Base-by-base conservation (phyloP, 345 rosid genomes). In the Cardamine resedifolia region DNA sequence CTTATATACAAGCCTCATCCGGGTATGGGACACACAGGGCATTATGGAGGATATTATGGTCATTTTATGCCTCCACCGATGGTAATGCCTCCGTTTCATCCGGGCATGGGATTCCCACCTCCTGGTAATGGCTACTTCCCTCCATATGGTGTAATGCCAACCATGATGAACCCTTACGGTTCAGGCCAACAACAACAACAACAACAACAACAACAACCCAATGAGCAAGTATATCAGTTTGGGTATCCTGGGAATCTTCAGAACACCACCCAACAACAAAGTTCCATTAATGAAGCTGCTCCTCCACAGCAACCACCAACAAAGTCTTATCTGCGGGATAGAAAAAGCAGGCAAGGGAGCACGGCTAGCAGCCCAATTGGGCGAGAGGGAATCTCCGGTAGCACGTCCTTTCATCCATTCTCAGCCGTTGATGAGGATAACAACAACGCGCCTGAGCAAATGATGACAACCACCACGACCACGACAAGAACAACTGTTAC, bases 1-100 rank as follows among this genome's bases (percentile, higher is more conserved):
- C 89, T 90, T 19, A 73, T 93, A 73, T 93, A 87, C 83, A 93
- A 90, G 83, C 98, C 98, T 23, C 90, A 81, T 70, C 63, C 87
- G 9, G 85, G 74, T 12, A 77, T 86, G 38, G 90, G 87, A 69
- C 78, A 78, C 49, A 67, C 75, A 23, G 91, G 88, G 71, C 77
- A 66, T 79, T 83, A 77, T 71, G 89, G 86, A 23, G 80, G 71
- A 0, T 64, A 81, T 44, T 83, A 75, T 71, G 86, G 88, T 38
- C 87, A 88, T 30, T 81, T 66, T 58, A 85, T 82, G 41, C 73
- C 81, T 27, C 36, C 80, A 52, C 90, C 87, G 3, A 10, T 84
- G 80, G 64, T 55, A 20, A 68, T 79, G 0, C 82, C 57, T 41
- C 70, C 41, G 11, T 75, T 61, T 78, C 86, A 74, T 69, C 85